Evolutionary conservation across 73 alveolate genomes (phyloP), one percentile per base, ranked within the genome.

Genomic region (Symbiodinium pilosum): DNA sequence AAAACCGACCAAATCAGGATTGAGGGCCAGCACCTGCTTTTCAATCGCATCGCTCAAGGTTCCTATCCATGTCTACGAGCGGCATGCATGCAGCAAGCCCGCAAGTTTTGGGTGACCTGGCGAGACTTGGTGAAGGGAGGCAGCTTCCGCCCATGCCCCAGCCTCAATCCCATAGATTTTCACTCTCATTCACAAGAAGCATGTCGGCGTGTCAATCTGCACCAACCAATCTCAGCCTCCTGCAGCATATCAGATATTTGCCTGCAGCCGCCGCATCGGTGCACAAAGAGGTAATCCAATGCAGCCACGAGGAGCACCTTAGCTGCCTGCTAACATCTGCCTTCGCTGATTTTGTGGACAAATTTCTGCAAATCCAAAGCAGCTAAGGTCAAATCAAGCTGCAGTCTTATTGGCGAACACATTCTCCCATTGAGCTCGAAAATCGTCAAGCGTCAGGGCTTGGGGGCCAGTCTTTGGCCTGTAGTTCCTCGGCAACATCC

Each of bases 1-100:
- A 64, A 30, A 1, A 20, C 81, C 81, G 39, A 64, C 81, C 20
- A 64, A 38, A 20, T 64, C 81, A 20, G 81, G 81, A 38, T 64
- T 64, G 39, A 64, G 34, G 81, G 81, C 81, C 38, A 64, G 81
- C 81, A 64, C 81, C 81, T 64, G 34, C n/a, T n/a, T n/a, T n/a
- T n/a, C n/a, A n/a, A n/a, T n/a, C n/a, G n/a, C n/a, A n/a, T n/a
- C n/a, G n/a, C n/a, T n/a, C n/a, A n/a, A n/a, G n/a, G n/a, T n/a
- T n/a, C n/a, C n/a, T n/a, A n/a, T n/a, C n/a, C n/a, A n/a, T n/a
- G n/a, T n/a, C n/a, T n/a, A n/a, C n/a, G n/a, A n/a, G n/a, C n/a
- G n/a, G n/a, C n/a, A n/a, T n/a, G n/a, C n/a, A n/a, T n/a, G n/a
- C n/a, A n/a, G n/a, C n/a, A n/a, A n/a, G n/a, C n/a, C n/a, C n/a